Evolutionary conservation across 306 rosid species (phyloP), one percentile per base, ranked within the genome.

Genomic region (Prunus campanulata): DNA sequence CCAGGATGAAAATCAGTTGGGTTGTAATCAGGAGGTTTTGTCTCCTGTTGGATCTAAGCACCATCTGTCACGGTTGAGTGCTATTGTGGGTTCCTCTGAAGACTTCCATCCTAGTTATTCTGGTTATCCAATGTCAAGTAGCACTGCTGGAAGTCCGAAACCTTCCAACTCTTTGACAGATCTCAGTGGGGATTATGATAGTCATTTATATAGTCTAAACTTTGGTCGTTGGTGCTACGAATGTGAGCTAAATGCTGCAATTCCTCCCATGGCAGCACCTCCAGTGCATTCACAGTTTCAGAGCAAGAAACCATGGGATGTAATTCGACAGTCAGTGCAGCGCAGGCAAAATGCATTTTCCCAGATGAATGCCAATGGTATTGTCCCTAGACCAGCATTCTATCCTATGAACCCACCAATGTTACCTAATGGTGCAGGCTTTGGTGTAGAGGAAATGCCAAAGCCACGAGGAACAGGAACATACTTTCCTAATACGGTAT

Each of bases 401-500:
- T 84, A 78, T 76, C 71, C 71, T 19, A 56, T 81, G 49, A 77
- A 49, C 66, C 55, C 77, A 61, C 76, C 84, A 51, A 61, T 83
- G 72, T 70, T 81, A 51, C 77, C 87, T 8, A 78, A 84, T 49
- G 80, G 82, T 65, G 48, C 39, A 10, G 77, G 78, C 14, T 87
- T 81, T 80, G 77, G 76, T 29, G 48, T 69, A 66, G 88, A 84
- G 54, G 90, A 86, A 75, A 65, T 84, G 73, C 83, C 82, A 18
- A 86, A 84, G 72, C 86, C 87, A 20, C 82, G 90, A 79, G 90
- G 90, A 77, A 86, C 88, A 0, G 90, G 90, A 70, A 86, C 90
- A 9, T 86, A 83, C 72, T 78, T 86, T 78, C 90, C 90, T 71
- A 86, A 86, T 77, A 70, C 51, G 88, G 90, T 86, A 86, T 68